These are phyloP conservation scores for Iberis amara DNA, from an alignment of 441 rosid species.

Conservation along the genomic window DNA sequence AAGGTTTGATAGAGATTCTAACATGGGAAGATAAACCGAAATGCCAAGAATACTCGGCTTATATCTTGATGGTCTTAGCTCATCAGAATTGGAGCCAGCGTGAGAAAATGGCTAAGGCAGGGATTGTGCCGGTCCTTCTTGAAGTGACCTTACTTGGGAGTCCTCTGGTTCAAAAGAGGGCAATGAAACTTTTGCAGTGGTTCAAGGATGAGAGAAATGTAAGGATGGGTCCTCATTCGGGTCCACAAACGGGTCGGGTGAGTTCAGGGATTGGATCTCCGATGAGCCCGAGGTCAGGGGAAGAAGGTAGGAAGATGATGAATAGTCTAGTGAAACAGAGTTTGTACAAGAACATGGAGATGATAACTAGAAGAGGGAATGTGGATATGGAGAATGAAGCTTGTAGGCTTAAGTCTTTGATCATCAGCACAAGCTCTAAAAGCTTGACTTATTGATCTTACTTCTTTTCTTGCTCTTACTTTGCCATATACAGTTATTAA, in stretches of 20 bases:
- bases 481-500: constrained; percentile 16
- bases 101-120: constrained; percentile 66
- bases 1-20: constrained; percentile 58
- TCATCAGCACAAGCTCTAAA: constrained; percentile 73
- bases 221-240: constrained; percentile 85
- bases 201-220: constrained; percentile 77
- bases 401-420: constrained; percentile 57
- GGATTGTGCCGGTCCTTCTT: constrained; percentile 68
- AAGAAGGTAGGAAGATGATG: constrained; percentile 73
- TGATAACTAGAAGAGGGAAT: constrained; percentile 70
- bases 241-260: constrained; percentile 61
- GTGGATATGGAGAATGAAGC: constrained; percentile 25
- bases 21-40: constrained; percentile 85
- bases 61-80: constrained; percentile 76
- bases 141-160: constrained; percentile 68
- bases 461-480: neutral
- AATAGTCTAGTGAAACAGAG: constrained; percentile 79
- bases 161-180: constrained; percentile 75
- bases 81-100: constrained; percentile 68
- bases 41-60: constrained; percentile 78
- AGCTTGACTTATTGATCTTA: constrained; percentile 64
- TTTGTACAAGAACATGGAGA: constrained; percentile 76
- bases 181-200: constrained; percentile 77
- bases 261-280: constrained; percentile 49
- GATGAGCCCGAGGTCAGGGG: constrained; percentile 41